Evolutionary conservation across 768 basidiomycete species (phyloP).

Genomic region (Artomyces pyxidatus): DNA sequence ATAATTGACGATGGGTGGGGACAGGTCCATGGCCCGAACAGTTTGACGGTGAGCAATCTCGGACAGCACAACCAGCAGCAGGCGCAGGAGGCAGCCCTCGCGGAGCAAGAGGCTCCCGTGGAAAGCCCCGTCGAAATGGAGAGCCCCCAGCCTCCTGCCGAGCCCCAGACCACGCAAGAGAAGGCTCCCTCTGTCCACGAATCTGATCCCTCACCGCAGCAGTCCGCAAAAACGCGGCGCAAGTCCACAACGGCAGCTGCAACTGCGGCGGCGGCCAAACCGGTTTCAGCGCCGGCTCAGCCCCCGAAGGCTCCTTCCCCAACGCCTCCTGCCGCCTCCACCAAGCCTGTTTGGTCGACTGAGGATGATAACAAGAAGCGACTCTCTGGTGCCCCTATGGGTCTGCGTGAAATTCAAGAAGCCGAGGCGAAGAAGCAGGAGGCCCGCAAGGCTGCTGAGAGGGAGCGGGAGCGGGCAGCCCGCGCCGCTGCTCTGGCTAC

Average conservation of each 20-base stretch:
- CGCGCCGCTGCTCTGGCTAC: constrained; percentile 35
- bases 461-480: constrained; percentile 56
- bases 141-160: constrained; percentile 9
- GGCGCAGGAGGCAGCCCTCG: constrained; percentile 25
- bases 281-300: constrained; percentile 13
- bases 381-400: constrained; percentile 41
- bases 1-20: constrained; percentile 41
- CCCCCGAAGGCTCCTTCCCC: constrained; percentile 16
- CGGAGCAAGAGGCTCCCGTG: constrained; percentile 11
- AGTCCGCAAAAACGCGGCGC: constrained; percentile 14
- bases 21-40: constrained; percentile 31
- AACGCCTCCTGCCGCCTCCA: constrained; percentile 14
- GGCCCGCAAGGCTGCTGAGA: constrained; percentile 64
- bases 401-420: constrained; percentile 92
- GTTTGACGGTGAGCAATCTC: constrained; percentile 49
- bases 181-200: constrained; percentile 10
- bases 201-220: constrained; percentile 18
- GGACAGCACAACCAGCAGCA: constrained; percentile 53
- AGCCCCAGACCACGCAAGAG: constrained; percentile 18
- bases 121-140: too few species aligned
- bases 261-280: constrained; percentile 9
- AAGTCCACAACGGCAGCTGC: constrained; percentile 12
- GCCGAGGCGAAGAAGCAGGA: constrained; percentile 79
- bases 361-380: constrained; percentile 62
- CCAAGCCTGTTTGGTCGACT: constrained; percentile 57